These are phyloP conservation scores for Sclerotinia nivalis DNA, from an alignment of 2,329 filamentous ascomycete species.

Conservation along the genomic window DNA sequence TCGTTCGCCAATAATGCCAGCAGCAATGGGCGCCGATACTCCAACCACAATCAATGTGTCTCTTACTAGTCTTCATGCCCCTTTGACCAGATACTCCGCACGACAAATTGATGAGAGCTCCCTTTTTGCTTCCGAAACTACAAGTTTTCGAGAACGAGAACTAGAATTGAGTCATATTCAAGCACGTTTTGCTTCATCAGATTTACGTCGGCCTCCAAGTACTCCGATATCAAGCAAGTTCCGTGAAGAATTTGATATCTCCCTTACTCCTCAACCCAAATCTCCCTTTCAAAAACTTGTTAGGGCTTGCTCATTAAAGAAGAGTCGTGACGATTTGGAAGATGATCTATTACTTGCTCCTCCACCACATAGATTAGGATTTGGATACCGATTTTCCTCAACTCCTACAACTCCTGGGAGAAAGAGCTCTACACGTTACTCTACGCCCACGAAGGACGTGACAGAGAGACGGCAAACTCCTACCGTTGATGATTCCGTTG, in stretches of 20 bases:
- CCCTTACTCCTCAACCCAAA: conserved; percentile 12
- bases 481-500: neutral
- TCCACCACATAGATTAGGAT: conserved; percentile 17
- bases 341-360: conserved; percentile 13
- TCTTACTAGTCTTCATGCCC: conserved; percentile 27
- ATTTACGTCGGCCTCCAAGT: conserved; percentile 28
- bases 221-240: conserved; percentile 39
- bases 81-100: conserved; percentile 27
- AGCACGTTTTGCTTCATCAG: conserved; percentile 33
- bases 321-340: conserved; percentile 3
- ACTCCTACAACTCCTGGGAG: neutral
- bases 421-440: neutral
- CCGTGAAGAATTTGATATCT: conserved; percentile 37
- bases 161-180: conserved; percentile 34
- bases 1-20: conserved; percentile 2
- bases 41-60: conserved; percentile 27
- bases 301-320: conserved; percentile 16
- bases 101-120: conserved; percentile 33
- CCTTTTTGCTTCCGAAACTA: conserved; percentile 36
- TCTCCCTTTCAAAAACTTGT: conserved; percentile 24
- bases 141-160: conserved; percentile 37
- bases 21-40: neutral
- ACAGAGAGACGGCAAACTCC: neutral
- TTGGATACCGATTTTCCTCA: conserved; percentile 28
- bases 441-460: neutral